These are phyloP conservation scores for Boletus vermiculosoides DNA, from an alignment of 768 basidiomycete species.

Conservation along the genomic window DNA sequence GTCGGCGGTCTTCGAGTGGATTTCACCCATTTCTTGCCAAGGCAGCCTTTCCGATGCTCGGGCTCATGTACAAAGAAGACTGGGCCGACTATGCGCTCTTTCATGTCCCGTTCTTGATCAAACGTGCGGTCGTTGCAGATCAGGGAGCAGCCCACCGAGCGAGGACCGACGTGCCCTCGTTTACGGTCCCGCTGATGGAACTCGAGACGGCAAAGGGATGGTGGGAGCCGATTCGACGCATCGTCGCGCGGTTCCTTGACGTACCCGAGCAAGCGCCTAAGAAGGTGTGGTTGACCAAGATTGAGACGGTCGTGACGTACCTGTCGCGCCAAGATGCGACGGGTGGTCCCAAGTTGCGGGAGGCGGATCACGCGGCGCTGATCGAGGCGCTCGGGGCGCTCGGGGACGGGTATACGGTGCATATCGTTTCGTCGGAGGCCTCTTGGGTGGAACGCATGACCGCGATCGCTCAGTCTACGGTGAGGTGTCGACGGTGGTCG, in stretches of 20 bases:
- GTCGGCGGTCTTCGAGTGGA: conserved; percentile 53
- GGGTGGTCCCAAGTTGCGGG: conserved; percentile 48
- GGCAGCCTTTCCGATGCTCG: conserved; percentile 70
- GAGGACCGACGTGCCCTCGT: conserved; percentile 22
- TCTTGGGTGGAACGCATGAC: conserved; percentile 63
- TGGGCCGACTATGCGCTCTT: conserved; percentile 75
- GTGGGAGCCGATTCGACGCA: conserved; percentile 62
- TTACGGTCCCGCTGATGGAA: conserved; percentile 43
- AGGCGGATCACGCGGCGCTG: conserved; percentile 58
- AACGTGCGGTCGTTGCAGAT: conserved; percentile 77
- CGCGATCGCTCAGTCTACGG: conserved; percentile 66
- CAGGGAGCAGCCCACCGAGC: conserved; percentile 57
- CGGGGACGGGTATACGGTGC: conserved; percentile 53
- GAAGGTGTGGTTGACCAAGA: conserved; percentile 16
- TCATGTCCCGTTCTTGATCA: conserved; percentile 67
- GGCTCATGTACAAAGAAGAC: conserved; percentile 66
- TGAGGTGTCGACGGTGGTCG: conserved; percentile 31
- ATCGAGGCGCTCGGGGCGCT: conserved; percentile 56
- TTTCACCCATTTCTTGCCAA: conserved; percentile 74
- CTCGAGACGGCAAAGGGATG: conserved; percentile 51
- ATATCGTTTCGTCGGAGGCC: conserved; percentile 50
- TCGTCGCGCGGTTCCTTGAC: conserved; percentile 45
- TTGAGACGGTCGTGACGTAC: conserved; percentile 61
- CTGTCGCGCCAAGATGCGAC: conserved; percentile 58
- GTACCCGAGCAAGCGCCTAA: conserved; percentile 22